phyloP scores from a whole-genome alignment of 108 stramenopile genomes.

The Seminavis robusta region DNA sequence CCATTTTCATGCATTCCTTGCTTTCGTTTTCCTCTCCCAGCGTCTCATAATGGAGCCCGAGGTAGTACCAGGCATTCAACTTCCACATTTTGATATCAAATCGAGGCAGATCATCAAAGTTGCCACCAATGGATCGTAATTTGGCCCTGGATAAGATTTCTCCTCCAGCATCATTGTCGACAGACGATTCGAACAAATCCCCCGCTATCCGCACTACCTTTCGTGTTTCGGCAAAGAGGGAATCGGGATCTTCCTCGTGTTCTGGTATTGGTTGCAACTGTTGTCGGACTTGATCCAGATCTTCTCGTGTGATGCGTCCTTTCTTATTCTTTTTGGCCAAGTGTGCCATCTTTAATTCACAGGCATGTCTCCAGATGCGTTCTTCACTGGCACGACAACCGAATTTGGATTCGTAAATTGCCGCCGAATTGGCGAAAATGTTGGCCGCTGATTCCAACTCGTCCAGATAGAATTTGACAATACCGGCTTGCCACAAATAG shows the following conservation, averaged over 20 bases:
- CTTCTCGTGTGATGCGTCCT: constrained; percentile 6
- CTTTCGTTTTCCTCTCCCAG: constrained; percentile 52
- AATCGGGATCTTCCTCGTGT: constrained; percentile 6
- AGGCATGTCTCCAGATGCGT: constrained; percentile 81
- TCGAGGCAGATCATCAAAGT: background rate
- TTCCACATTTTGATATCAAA: constrained; percentile 74
- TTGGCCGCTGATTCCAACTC: constrained; percentile 49
- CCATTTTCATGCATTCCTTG: constrained; percentile 81
- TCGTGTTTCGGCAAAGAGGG: constrained; percentile 18
- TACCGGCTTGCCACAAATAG: constrained; percentile 79
- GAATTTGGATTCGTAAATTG: constrained; percentile 57
- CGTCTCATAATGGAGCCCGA: constrained; percentile 79
- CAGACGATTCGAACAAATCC: constrained; percentile 61
- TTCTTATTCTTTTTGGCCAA: background rate
- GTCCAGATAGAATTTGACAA: constrained; percentile 66
- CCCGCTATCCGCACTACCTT: constrained; percentile 58
- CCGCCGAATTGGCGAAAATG: constrained; percentile 57
- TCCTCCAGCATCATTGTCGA: constrained; percentile 26
- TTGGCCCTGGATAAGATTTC: constrained; percentile 56
- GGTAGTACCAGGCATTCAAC: constrained; percentile 69
- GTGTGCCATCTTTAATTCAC: constrained; percentile 42
- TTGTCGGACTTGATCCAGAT: background rate
- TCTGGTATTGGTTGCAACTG: background rate
- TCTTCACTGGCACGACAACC: constrained; percentile 70
- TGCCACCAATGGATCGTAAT: constrained; percentile 55